These are phyloP conservation scores for Ophiorrhiza pumila DNA, from an alignment of 257 asterid species.

Conservation along the genomic window DNA sequence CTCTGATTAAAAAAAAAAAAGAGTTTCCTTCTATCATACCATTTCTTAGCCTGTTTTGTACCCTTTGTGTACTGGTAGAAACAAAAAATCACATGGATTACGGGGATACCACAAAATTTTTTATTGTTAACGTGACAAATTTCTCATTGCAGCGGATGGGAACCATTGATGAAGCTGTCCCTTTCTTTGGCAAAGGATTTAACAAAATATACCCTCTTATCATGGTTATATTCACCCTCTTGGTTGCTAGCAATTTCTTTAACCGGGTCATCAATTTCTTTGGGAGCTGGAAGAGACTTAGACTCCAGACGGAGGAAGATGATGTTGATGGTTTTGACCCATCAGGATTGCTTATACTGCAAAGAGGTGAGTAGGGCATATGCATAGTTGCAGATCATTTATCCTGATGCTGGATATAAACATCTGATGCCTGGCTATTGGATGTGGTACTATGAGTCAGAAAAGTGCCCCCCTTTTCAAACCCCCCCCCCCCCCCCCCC, in stretches of 20 bases:
- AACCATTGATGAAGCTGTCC: slow-evolving; percentile 81
- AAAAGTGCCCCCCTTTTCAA: no score
- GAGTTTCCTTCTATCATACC: not conserved
- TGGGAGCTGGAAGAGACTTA: slow-evolving; percentile 91
- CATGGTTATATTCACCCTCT: slow-evolving; percentile 87
- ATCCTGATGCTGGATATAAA: not conserved
- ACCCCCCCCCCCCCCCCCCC: no score
- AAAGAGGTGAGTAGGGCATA: slow-evolving; percentile 55
- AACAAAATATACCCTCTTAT: slow-evolving; percentile 95
- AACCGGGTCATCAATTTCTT: slow-evolving; percentile 78
- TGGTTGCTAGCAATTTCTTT: slow-evolving; percentile 95
- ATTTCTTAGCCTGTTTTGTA: not conserved
- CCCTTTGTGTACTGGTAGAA: not conserved
- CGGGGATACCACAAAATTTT: not conserved
- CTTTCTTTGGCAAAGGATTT: slow-evolving; percentile 89
- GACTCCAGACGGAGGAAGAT: slow-evolving; percentile 66
- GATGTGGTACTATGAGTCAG: not conserved
- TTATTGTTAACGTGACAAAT: slow-evolving; percentile 21
- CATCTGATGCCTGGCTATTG: not conserved
- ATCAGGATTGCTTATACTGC: slow-evolving; percentile 88
- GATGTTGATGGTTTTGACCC: slow-evolving; percentile 95
- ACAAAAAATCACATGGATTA: not conserved
- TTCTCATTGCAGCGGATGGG: slow-evolving; percentile 90
- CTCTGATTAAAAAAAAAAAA: no score
- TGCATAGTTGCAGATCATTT: slow-evolving; percentile 4